Evolutionary conservation across 2,329 filamentous ascomycete genomes (phyloP).

Genomic region (Acephala macrosclerotiorum): DNA sequence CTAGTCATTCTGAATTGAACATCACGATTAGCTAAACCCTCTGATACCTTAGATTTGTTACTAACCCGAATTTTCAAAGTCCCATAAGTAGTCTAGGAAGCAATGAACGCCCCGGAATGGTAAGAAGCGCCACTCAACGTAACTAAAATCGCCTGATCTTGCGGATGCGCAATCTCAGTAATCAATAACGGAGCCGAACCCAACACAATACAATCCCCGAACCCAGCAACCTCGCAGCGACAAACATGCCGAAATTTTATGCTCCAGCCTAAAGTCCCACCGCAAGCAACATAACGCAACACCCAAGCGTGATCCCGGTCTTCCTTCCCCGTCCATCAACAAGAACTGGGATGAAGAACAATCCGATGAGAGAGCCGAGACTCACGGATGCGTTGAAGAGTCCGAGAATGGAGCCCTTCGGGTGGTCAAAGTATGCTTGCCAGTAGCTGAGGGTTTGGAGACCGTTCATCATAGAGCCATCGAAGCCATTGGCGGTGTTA

Average conservation of each 20-base stretch:
- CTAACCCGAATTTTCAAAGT: not conserved
- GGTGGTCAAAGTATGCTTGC: conserved; percentile 1
- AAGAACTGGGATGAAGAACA: conserved; percentile 55
- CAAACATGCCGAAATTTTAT: conserved; percentile 51
- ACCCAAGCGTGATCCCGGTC: conserved; percentile 53
- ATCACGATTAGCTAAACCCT: not conserved
- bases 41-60: not conserved
- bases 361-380: conserved; percentile 52
- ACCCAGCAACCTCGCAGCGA: conserved; percentile 48
- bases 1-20: not conserved
- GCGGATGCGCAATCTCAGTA: conserved; percentile 54
- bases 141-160: conserved; percentile 53
- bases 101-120: conserved; percentile 53
- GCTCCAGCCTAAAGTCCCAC: conserved; percentile 49
- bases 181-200: conserved; percentile 45
- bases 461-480: too few species aligned
- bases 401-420: conserved; percentile 46
- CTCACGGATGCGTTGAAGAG: conserved; percentile 54
- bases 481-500: too few species aligned
- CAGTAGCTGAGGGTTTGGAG: too few species aligned
- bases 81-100: conserved; percentile 51
- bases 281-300: conserved; percentile 51
- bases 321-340: conserved; percentile 54
- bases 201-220: conserved; percentile 40
- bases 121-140: conserved; percentile 53